phyloP scores from a whole-genome alignment of 202 grass and related monocot genomes.

The Setaria italica region DNA sequence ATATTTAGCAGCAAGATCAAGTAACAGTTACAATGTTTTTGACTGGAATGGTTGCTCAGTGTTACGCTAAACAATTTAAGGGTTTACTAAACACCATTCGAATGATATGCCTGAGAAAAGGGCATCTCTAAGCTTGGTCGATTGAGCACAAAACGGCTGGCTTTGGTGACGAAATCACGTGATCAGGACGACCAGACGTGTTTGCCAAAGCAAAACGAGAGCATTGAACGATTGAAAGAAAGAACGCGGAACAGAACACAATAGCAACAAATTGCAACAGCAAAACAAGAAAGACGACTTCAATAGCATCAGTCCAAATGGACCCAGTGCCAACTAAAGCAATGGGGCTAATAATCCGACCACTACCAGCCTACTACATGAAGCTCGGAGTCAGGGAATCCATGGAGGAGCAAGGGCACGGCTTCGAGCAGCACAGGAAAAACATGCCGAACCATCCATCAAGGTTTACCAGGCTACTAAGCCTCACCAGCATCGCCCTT shows the following conservation, averaged over 20 bases:
- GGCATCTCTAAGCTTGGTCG: too few relatives aligned
- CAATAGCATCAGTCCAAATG: conserved; percentile 23
- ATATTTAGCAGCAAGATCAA: too few relatives aligned
- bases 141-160: too few relatives aligned
- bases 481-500: conserved; percentile 62
- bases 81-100: too few relatives aligned
- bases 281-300: not conserved
- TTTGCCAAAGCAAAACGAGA: not conserved
- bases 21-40: too few relatives aligned
- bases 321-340: conserved; percentile 35
- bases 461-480: conserved; percentile 38
- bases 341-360: conserved; percentile 49
- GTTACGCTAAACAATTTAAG: too few relatives aligned
- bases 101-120: too few relatives aligned
- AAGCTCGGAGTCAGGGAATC: not conserved
- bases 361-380: conserved; percentile 36
- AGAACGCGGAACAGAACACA: not conserved
- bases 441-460: too few relatives aligned
- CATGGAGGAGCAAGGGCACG: conserved; percentile 7
- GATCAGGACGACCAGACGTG: too few relatives aligned
- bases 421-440: not conserved
- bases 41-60: too few relatives aligned
- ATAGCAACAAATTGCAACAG: not conserved
- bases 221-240: not conserved
- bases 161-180: too few relatives aligned